Evolutionary conservation across 2,329 filamentous ascomycete species (phyloP), one percentile per base, ranked within the genome.

Genomic region (Beauveria scarabaeidicola): DNA sequence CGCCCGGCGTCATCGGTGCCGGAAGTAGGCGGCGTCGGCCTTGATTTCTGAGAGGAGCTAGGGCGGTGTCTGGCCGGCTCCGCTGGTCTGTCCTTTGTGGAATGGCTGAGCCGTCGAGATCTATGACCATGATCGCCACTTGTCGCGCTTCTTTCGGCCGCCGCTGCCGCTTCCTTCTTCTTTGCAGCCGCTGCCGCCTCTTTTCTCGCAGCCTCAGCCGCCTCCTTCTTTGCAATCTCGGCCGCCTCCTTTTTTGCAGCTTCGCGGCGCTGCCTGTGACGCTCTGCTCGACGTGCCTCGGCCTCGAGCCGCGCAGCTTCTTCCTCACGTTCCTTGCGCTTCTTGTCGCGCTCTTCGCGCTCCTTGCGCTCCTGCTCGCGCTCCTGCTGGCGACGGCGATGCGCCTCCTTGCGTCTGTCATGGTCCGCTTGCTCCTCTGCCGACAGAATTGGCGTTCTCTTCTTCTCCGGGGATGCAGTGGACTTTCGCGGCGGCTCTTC

Each of bases 361-460:
- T 66, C 63, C 9, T 61, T 58, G 10, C 54, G 59, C 47, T 63
- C 58, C 1, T 25, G 56, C 17, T 64, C 38, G 5, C 47, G 64
- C 48, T 65, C 61, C n/a, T 52, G 51, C 38, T 23, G 40, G 60
- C 29, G 61, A 21, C 32, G 58, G 51, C 44, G 62, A 55, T 56
- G 75, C 64, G 81, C 78, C 55, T 74, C 75, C 67, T 77, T 81
- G 61, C 76, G 75, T 63, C 67, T 76, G 1, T 83, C 80, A 58
- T 81, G 77, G 2, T 74, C 77, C 17, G 73, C 77, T 61, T 80
- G 78, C 64, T 82, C 78, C 62, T 81, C 78, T 2, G 32, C 32
- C 5, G 32, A 36, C 32, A 36, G 32, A 5, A 36, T 36, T 15
- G 74, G 69, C 3, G 77, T 79, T 60, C 78, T 75, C 46, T 64